These are phyloP conservation scores for Alternaria viburni DNA, from an alignment of 2,329 filamentous ascomycete species.

Conservation along the genomic window DNA sequence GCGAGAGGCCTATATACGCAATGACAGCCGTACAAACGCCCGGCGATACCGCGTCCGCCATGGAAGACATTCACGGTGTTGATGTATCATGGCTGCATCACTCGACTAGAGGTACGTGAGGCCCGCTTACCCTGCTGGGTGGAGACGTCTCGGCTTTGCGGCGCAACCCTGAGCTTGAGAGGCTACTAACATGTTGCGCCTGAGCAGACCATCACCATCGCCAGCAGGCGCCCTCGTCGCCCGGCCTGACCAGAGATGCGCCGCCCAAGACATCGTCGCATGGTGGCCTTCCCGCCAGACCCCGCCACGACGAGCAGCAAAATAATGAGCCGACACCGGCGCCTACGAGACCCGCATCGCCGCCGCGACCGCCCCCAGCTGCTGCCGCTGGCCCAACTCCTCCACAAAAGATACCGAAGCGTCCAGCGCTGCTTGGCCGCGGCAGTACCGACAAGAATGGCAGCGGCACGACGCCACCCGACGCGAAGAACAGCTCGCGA, in stretches of 20 bases:
- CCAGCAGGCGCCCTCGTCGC: conserved; percentile 45
- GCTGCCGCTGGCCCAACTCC: conserved; percentile 19
- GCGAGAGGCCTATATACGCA: conserved; percentile 26
- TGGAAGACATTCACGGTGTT: conserved; percentile 82
- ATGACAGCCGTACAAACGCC: conserved; percentile 32
- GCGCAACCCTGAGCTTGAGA: conserved; percentile 15
- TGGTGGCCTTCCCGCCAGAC: conserved; percentile 32
- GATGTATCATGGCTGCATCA: conserved; percentile 94
- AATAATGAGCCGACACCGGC: conserved; percentile 17
- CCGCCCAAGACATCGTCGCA: conserved; percentile 46
- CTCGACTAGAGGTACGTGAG: conserved; percentile 80
- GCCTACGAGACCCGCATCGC: conserved; percentile 35
- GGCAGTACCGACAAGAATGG: conserved; percentile 47
- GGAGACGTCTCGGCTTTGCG: conserved; percentile 27
- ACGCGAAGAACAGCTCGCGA: conserved; percentile 51
- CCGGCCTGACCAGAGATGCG: conserved; percentile 41
- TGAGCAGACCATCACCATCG: conserved; percentile 45
- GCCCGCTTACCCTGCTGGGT: conserved; percentile 33
- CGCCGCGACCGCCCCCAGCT: conserved; percentile 28
- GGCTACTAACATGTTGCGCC: conserved; percentile 24
- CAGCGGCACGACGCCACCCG: conserved; percentile 36
- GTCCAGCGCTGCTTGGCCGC: conserved; percentile 53
- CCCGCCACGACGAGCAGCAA: conserved; percentile 24
- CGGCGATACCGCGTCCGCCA: conserved; percentile 47
- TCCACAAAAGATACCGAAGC: conserved; percentile 41